These are phyloP conservation scores for Candida germanica DNA, from an alignment of 805 yeast species.

Conservation along the genomic window DNA sequence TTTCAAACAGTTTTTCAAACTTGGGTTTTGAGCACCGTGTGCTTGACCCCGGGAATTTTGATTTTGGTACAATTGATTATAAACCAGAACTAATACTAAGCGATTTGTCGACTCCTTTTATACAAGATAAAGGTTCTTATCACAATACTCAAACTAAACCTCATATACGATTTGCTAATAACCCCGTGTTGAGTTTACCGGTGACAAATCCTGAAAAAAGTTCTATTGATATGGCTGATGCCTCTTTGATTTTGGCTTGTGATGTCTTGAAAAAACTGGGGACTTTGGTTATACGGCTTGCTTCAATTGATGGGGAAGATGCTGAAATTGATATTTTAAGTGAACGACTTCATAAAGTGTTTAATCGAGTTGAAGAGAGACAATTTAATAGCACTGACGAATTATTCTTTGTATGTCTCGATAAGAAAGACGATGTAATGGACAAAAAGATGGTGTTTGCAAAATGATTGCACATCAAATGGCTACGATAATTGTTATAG, in stretches of 20 bases:
- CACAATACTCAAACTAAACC: constrained; percentile 37
- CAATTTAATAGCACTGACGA: constrained; percentile 14
- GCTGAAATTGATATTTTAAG: constrained; percentile 26
- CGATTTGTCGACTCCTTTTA: constrained; percentile 32
- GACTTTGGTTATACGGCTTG: constrained; percentile 28
- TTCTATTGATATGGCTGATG: constrained; percentile 39
- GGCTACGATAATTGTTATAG: too few relatives aligned
- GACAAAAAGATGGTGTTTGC: constrained; percentile 10
- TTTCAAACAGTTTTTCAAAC: constrained; percentile 7
- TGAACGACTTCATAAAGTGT: constrained; percentile 22
- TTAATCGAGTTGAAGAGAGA: constrained; percentile 19
- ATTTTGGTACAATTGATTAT: constrained; percentile 15
- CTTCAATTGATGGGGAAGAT: constrained; percentile 23
- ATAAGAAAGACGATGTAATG: constrained; percentile 16
- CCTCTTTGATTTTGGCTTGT: constrained; percentile 31
- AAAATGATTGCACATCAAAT: neutral
- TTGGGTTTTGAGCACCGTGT: too few relatives aligned
- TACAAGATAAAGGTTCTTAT: constrained; percentile 36
- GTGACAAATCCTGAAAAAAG: constrained; percentile 24
- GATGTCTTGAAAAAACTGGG: constrained; percentile 28
- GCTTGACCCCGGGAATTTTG: neutral
- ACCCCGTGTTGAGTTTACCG: constrained; percentile 24
- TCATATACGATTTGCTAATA: constrained; percentile 24
- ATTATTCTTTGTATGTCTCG: constrained; percentile 26
- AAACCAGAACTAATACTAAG: constrained; percentile 36